These are phyloP conservation scores for Amphichorda felina DNA, from an alignment of 2,329 filamentous ascomycete species.

Conservation along the genomic window DNA sequence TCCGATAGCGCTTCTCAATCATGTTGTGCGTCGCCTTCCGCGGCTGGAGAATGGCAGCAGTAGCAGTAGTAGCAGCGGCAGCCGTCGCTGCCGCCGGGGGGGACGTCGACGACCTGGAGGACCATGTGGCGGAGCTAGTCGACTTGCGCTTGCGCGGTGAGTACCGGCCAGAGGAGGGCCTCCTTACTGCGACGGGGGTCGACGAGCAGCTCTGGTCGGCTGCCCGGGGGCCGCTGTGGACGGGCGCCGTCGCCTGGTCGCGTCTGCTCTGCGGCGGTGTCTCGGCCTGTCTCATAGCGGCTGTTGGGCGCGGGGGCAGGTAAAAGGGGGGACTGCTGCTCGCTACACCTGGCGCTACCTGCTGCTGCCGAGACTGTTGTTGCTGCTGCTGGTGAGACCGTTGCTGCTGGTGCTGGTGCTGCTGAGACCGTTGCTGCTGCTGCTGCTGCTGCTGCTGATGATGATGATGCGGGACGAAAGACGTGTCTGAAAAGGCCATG, in stretches of 20 bases:
- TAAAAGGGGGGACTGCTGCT: background rate
- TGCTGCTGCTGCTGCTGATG: too few species aligned
- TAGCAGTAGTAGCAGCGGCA: too few species aligned
- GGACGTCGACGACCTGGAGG: slow-evolving; percentile 11
- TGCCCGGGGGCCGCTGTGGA: too few species aligned
- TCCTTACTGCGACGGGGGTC: too few species aligned
- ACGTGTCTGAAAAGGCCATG: background rate
- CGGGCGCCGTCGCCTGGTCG: too few species aligned
- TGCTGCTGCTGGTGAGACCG: too few species aligned
- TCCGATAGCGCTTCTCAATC: slow-evolving; percentile 91
- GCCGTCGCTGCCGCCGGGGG: slow-evolving; percentile 14
- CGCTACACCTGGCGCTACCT: too few species aligned
- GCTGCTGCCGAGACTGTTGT: too few species aligned
- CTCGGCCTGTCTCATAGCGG: background rate
- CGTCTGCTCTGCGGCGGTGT: background rate
- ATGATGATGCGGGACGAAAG: background rate
- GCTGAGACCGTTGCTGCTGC: too few species aligned
- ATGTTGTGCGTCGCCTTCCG: slow-evolving; percentile 92
- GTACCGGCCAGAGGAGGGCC: background rate
- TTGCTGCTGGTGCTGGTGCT: too few species aligned
- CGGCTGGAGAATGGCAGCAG: slow-evolving; percentile 29
- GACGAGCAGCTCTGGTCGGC: too few species aligned
- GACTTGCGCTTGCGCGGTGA: slow-evolving; percentile 18
- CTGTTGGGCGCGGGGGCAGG: background rate
- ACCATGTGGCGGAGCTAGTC: slow-evolving; percentile 11